Base-by-base conservation (phyloP, 2,329 filamentous ascomycete species). In the Ceratocystiopsis minuta region DNA sequence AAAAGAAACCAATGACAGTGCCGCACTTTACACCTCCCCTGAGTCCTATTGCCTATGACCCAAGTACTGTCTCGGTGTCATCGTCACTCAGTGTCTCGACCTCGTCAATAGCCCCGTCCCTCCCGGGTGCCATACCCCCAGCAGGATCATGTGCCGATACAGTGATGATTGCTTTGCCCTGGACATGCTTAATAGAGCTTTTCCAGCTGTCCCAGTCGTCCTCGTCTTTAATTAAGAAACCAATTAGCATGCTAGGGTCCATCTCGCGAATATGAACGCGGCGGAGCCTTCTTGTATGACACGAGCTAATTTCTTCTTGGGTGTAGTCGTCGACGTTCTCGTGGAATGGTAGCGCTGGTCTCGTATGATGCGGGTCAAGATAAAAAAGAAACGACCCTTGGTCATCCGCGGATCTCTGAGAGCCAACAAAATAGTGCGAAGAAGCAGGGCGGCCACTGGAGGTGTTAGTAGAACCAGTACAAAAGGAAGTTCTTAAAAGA, bases 241-340 rank as follows among this genome's bases (percentile, higher is more conserved):
- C 88, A 49, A 98, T 83, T 36, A 98, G 64, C 90, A 98, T 98
- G 54, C 86, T 95, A 0, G 90, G 90, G 53, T 98, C 90, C 83
- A 98, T 90, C 54, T 96, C 87, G 45, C 77, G 76, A 39, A 98
- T 70, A 50, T 90, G 79, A 28, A 98, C 68, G 43, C 81, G 73
- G 34, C 88, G 76, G 16, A 98, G 63, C 38, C 88, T 78, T 40
- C 83, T 73, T 0, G 87, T 96, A 56, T 98, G 88, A 54, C 85
- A 95, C 1, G 80, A 80, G 43, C 79, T 72, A 15, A 94, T 57
- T 45, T 96, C 86, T 51, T 83, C 79, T 9, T 65, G 53, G 0
- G 75, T 75, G 53, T 86, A 84, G 2, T 73, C 60, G 7, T 62
- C 58, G 1, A 66, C 55, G 38, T 75, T 58, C 24, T 67, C 57